Percentiles rank a stretch among this genome's conserved stretches.
Conservation (phyloP, 139 green algal genomes). For the Chlamydomonas urium region DNA sequence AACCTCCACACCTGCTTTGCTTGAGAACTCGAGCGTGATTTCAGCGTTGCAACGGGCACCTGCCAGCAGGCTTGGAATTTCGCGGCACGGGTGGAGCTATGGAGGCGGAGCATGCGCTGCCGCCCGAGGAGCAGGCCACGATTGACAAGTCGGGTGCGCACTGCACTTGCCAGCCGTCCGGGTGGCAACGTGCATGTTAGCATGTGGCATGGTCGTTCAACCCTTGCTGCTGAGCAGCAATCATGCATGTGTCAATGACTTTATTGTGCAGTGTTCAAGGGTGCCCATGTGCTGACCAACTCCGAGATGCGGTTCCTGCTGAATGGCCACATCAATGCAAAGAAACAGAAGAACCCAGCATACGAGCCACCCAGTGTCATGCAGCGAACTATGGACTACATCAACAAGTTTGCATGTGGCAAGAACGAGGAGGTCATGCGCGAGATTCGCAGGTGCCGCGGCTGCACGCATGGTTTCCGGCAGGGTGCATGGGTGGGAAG, state of each 20-base stretch:
- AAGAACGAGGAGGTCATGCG: slow-evolving; percentile 15
- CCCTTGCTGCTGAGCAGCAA: too few relatives aligned
- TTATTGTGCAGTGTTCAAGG: slow-evolving; percentile 13
- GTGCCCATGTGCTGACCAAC: slow-evolving; percentile 12
- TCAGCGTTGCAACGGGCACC: too few relatives aligned
- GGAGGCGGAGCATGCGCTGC: background rate
- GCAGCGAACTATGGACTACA: slow-evolving; percentile 15
- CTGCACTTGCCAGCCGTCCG: too few relatives aligned
- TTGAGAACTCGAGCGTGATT: too few relatives aligned
- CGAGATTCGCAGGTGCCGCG: slow-evolving; percentile 11
- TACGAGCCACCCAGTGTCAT: slow-evolving; percentile 13
- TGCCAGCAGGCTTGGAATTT: too few relatives aligned
- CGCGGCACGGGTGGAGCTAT: too few relatives aligned
- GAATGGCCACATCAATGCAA: background rate
- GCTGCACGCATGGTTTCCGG: background rate
- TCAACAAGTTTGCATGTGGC: slow-evolving; percentile 3
- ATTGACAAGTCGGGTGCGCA: too few relatives aligned
- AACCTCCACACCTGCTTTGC: too few relatives aligned
- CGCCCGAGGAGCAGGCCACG: background rate
- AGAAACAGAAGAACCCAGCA: background rate
- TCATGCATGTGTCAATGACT: too few relatives aligned
- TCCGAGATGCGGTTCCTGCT: slow-evolving; percentile 15
- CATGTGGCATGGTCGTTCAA: too few relatives aligned
- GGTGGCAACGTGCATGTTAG: too few relatives aligned
- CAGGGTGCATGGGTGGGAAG: background rate